Evolutionary conservation across 2,329 filamentous ascomycete species (phyloP).

Genomic region (Pseudogymnoascus sp.): DNA sequence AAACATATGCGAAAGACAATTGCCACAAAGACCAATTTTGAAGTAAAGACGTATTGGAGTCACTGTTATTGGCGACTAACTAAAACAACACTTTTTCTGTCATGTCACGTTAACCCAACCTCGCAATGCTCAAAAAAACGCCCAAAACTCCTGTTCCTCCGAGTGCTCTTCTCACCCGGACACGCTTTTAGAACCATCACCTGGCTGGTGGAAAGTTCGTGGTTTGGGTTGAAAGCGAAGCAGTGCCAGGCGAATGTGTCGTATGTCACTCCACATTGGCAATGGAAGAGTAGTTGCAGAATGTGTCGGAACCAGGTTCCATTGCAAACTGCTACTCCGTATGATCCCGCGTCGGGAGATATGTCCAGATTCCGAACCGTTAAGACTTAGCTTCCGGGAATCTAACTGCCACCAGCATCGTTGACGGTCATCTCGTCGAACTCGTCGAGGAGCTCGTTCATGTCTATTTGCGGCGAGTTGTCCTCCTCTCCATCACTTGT

Average conservation of each 20-base stretch:
- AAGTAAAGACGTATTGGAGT: neutral
- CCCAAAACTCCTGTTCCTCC: constrained; percentile 3
- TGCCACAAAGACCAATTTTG: neutral
- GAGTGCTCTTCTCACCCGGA: neutral
- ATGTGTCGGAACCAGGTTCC: neutral
- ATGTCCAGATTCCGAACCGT: neutral
- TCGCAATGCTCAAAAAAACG: constrained; percentile 6
- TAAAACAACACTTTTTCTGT: constrained; percentile 9
- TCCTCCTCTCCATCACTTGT: constrained; percentile 56
- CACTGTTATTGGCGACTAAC: constrained; percentile 9
- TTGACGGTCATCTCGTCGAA: constrained; percentile 77
- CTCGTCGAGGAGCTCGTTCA: constrained; percentile 82
- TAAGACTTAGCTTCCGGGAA: neutral
- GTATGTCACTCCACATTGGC: neutral
- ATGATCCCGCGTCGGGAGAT: neutral
- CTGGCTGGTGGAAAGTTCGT: neutral
- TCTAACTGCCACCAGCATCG: constrained; percentile 15
- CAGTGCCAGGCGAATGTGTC: neutral
- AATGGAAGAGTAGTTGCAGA: neutral
- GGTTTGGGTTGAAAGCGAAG: neutral
- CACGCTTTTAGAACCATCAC: neutral
- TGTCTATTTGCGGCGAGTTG: constrained; percentile 61
- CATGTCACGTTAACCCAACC: constrained; percentile 8
- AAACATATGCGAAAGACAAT: neutral
- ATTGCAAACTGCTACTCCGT: neutral